A percentile compares a stretch with the other conserved stretches of the same genome.
These are phyloP conservation scores for Testicularia cyperi DNA, from an alignment of 1,284 basidiomycete species.

Conservation along the genomic window DNA sequence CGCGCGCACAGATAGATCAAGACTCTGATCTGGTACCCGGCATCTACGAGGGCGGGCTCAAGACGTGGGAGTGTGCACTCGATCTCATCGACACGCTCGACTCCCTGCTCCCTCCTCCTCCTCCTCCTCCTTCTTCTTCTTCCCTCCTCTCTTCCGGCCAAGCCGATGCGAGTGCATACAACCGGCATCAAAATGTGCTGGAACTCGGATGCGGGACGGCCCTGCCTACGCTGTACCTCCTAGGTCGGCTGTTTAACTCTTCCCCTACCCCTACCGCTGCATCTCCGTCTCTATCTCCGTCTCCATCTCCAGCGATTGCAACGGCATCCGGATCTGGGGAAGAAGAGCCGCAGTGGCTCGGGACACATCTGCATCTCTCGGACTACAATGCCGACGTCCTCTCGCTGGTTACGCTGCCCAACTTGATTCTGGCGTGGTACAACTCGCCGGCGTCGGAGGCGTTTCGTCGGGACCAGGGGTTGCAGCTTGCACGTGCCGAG, in stretches of 20 bases:
- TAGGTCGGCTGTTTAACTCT: conserved; percentile 67
- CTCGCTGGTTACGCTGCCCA: conserved; percentile 72
- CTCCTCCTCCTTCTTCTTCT: no score
- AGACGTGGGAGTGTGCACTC: conserved; percentile 95
- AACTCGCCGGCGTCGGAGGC: conserved; percentile 20
- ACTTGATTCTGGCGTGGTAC: conserved; percentile 74
- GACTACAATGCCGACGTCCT: conserved; percentile 86
- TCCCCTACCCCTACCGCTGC: not conserved
- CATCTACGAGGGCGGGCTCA: conserved; percentile 91
- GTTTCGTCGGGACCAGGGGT: conserved; percentile 8
- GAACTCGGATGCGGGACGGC: conserved; percentile 89
- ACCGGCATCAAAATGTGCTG: conserved; percentile 11
- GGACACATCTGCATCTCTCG: conserved; percentile 88
- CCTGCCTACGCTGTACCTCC: conserved; percentile 75
- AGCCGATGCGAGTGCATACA: no score
- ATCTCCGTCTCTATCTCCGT: not conserved
- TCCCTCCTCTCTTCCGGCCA: no score
- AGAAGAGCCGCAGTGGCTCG: no score
- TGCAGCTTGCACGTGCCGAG: conserved; percentile 5
- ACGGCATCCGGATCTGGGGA: no score
- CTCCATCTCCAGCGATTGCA: conserved; percentile 56
- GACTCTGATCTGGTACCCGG: conserved; percentile 88
- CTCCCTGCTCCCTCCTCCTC: no score
- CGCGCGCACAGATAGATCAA: conserved; percentile 15
- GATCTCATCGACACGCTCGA: conserved; percentile 68